Evolutionary conservation across 225 moss, liverwort and hornwort genomes (phyloP), one percentile per base, ranked within the genome.

Genomic region (Sphagnum tenellum): DNA sequence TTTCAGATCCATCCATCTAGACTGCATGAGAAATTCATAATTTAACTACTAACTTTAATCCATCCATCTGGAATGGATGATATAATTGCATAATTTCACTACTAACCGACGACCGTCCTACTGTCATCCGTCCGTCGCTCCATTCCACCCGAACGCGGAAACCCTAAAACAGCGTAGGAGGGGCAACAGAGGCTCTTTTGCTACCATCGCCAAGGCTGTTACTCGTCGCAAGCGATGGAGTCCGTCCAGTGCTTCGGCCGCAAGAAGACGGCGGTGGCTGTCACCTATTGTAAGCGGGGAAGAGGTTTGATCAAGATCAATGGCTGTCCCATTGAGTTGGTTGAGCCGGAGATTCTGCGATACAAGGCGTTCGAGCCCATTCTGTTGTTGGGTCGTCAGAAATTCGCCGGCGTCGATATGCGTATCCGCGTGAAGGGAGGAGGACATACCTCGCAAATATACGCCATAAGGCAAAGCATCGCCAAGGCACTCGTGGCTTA

Each of bases 351-450:
- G 12, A 55, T 55, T 12, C 54, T 55, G 54, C 54, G 54, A 7
- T 55, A 55, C 54, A 55, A 55, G 54, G 54, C 54, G 54, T 55
- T 55, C 54, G 54, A 55, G 54, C 54, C 54, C 54, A 55, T 55
- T 12, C 12, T 55, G 54, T 12, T 55, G 54, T 12, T 55, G 54
- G 54, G 54, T 12, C 54, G 54, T 12, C 54, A 55, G 8, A 55
- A 12, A 2, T 55, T 55, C 54, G 54, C 54, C 54, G 54, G 54
- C 54, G 54, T 55, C 12, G 54, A 55, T 12, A 55, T 55, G 54
- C 54, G 54, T 12, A 55, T 55, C 12, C 54, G 54, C 8, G 54
- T 55, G 54, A 55, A 55, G 54, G 54, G 54, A 7, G 54, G 54
- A 55, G 54, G 54, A 7, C 54, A 55, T 12, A 55, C 54, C 54